Conservation (phyloP, 495 filamentous ascomycete species). For the Lophiotrema nucula region DNA sequence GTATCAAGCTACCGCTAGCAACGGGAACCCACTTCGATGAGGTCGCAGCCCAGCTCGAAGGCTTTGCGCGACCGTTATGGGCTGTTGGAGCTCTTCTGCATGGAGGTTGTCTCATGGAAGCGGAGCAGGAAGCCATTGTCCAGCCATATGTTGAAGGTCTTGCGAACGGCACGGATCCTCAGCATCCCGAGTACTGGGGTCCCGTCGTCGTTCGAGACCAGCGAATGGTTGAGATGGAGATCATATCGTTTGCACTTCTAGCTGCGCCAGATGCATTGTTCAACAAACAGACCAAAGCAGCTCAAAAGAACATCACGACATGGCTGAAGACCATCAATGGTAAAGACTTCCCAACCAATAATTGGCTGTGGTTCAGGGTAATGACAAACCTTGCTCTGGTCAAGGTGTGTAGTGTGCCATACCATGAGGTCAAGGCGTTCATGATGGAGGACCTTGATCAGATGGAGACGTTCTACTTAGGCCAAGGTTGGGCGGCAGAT, state of each 20-base stretch:
- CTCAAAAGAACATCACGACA: conserved; percentile 4
- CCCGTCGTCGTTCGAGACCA: conserved; percentile 17
- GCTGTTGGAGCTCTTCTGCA: conserved; percentile 13
- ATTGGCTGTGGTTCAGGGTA: conserved; percentile 24
- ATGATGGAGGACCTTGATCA: conserved; percentile 15
- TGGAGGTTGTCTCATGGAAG: neutral
- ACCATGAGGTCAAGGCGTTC: conserved; percentile 3
- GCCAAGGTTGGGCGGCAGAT: conserved; percentile 17
- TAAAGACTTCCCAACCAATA: conserved; percentile 19
- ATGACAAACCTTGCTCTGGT: conserved; percentile 22
- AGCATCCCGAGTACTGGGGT: conserved; percentile 22
- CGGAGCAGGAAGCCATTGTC: neutral
- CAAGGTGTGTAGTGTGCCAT: conserved; percentile 15
- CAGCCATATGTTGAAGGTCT: conserved; percentile 14
- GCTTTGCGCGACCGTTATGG: conserved; percentile 19
- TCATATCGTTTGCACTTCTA: conserved; percentile 22
- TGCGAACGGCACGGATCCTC: conserved; percentile 19
- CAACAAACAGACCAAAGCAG: neutral
- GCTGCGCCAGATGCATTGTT: conserved; percentile 16
- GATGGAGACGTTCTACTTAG: conserved; percentile 18
- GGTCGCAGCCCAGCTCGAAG: conserved; percentile 24
- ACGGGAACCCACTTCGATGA: conserved; percentile 24
- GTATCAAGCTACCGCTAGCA: conserved; percentile 12
- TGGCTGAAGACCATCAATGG: conserved; percentile 19
- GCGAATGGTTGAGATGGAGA: conserved; percentile 25